Evolutionary conservation across 1,139 yeast species (phyloP), one percentile per base, ranked within the genome.

Genomic region (Maudiozyma humilis): DNA sequence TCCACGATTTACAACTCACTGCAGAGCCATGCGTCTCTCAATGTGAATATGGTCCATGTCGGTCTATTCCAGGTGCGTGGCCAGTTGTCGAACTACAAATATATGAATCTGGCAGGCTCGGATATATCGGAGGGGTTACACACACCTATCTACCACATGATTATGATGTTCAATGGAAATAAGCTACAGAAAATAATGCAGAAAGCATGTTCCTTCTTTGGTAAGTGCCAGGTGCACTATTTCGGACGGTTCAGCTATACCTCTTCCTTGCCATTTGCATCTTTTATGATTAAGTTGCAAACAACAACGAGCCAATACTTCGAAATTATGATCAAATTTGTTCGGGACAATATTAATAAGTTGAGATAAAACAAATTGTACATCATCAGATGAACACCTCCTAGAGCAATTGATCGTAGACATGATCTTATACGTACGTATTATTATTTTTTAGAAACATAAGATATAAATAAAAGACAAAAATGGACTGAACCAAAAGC

Each of bases 11-110:
- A 48, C 32, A 48, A 45, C 25, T 46, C 52, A 6, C 42, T 60
- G 47, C 44, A 44, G 30, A 41, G 36, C 3, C 51, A 55, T 36
- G 43, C 43, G 7, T 45, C 46, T 7, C 38, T 56, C 18, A 44
- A 44, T 32, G 50, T 53, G 1, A 51, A 47, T 44, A 50, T 51
- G 53, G 45, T 59, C 17, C 54, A 61, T 41, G 36, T 61, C 7
- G 65, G 65, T 13, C 42, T 59, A 3, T 41, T 61, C 32, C 55
- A 56, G 38, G 49, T 61, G 25, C 60, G 57, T 2, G 62, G 63
- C 3, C 63, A 60, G 42, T 55, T 61, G 10, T 59, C 64, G 12
- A 60, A 56, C 40, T 61, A 59, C 44, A 61, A 61, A 47, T 56
- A 57, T 43, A 42, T 60, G 36, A 47, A 51, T 5, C 35, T 49